Evolutionary conservation across 257 asterid species (phyloP), one percentile per base, ranked within the genome.

Genomic region (Solanum habrochaites): DNA sequence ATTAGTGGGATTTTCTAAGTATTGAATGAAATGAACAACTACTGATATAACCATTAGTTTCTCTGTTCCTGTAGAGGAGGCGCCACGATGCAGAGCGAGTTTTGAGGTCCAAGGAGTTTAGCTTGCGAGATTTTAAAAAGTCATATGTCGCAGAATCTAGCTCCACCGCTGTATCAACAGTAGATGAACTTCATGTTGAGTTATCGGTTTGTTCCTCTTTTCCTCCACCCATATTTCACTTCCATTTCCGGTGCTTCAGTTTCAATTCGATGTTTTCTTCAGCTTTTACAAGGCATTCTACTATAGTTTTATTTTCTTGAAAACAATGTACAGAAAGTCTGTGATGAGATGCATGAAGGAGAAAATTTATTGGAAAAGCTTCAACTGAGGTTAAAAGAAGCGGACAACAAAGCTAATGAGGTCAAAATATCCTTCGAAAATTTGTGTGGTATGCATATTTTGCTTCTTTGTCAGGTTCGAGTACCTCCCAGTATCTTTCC

Each of bases 101-200:
- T 49, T 83, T 91, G 84, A 93, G 92, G 86, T 74, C 92, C 37
- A 95, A 93, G 95, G 89, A 90, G 87, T 86, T 91, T 40, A 87
- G 91, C 85, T 90, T 97, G 87, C 91, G 87, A 32, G 99, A 94
- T 91, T 86, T 89, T 88, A 92, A 93, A 90, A 94, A 93, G 86
- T 87, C 88, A 37, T 90, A 89, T 83, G 90, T 93, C 49, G 81
- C 90, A 49, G 98, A 90, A 91, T 91, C 93, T 88, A 92, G 86
- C 86, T 85, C 89, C 75, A 89, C 88, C 23, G 89, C 95, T 87
- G 88, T 92, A 35, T 94, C 98, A 84, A 86, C 92, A 52, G 91
- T 86, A 87, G 96, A 94, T 80, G 99, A 95, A 87, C 95, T 93
- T 89, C 96, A 90, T 78, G 92, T 89, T 81, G 99, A 95, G 62